Evolutionary conservation across 2,329 filamentous ascomycete species (phyloP).

Genomic region (Talaromyces marneffei): DNA sequence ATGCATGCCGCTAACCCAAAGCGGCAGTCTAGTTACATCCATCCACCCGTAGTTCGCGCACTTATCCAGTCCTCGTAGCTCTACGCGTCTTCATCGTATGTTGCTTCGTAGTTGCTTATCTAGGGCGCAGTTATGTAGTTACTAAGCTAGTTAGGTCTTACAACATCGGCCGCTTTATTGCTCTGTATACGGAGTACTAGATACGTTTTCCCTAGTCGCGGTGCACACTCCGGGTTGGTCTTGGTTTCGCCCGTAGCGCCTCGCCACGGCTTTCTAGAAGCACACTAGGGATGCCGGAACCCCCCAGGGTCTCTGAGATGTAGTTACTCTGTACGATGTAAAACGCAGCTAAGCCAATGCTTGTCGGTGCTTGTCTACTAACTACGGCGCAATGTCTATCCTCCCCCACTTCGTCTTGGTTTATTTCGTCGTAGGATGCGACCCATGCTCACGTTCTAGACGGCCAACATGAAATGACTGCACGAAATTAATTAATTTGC

Average conservation of each 20-base stretch:
- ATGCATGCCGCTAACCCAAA: neutral
- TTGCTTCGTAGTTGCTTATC: no score
- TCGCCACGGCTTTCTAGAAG: neutral
- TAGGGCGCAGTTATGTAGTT: no score
- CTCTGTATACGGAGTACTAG: no score
- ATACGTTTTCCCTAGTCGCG: no score
- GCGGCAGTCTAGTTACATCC: neutral
- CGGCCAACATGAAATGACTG: no score
- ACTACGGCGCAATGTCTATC: no score
- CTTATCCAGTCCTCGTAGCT: no score
- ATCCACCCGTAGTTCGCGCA: no score
- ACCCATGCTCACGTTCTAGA: neutral
- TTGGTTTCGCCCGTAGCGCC: no score
- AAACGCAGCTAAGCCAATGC: neutral
- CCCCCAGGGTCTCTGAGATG: no score
- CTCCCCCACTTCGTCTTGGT: neutral
- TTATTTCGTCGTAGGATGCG: neutral
- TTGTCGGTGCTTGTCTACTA: neutral
- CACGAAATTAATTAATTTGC: neutral
- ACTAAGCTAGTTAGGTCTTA: neutral
- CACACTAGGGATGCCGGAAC: neutral
- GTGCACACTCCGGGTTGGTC: neutral
- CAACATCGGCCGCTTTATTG: neutral
- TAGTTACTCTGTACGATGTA: no score
- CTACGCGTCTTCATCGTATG: no score